Base-by-base conservation (phyloP, 2,329 filamentous ascomycete species). In the Diaporthe batatas region DNA sequence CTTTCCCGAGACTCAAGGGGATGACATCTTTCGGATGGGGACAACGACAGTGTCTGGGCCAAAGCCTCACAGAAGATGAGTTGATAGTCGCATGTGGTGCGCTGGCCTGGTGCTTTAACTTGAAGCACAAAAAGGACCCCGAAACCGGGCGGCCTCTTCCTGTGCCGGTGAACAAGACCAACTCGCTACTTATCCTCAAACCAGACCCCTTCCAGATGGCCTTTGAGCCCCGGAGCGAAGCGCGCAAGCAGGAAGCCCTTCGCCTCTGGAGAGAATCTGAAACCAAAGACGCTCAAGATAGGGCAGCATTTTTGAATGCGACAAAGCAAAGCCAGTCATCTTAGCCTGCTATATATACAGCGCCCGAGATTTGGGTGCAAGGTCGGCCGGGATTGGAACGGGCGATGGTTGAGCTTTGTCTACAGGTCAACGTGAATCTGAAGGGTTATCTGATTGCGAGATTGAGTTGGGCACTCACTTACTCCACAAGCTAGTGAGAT, bases 61-160 rank as follows among this genome's bases (percentile, higher is more conserved):
- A 62, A 25, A 47, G 6, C 4, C 36, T 62, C 39, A 62, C 58
- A 44, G 58, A 62, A 62, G 58, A 62, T 47, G 58, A 62, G 58
- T 23, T 62, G 58, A 16, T 62, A 14, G 36, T 62, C 32, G 39
- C 58, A 14, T 62, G 58, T 32, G 58, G 58, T 7, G 58, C 58
- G n/a, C 58, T 62, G 23, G 58, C 58, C 11, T 62, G 58, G 58
- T 62, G 58, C 8, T 62, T 62, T 29, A 44, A 44, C n/a, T 21
- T 62, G 58, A 47, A 47, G 58, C 58, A 62, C 32, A 47, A 47
- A 21, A 47, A 11, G 36, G 23, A 62, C 12, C 58, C 58, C 7
- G 39, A 10, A 1, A 62, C 58, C 10, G 58, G 58, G 21, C 16
- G 32, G 4, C 1, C 7, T 47, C 16, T 62, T 5, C 58, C 58